Conservation (phyloP, 306 rosid genomes). For the Fagus crenata region DNA sequence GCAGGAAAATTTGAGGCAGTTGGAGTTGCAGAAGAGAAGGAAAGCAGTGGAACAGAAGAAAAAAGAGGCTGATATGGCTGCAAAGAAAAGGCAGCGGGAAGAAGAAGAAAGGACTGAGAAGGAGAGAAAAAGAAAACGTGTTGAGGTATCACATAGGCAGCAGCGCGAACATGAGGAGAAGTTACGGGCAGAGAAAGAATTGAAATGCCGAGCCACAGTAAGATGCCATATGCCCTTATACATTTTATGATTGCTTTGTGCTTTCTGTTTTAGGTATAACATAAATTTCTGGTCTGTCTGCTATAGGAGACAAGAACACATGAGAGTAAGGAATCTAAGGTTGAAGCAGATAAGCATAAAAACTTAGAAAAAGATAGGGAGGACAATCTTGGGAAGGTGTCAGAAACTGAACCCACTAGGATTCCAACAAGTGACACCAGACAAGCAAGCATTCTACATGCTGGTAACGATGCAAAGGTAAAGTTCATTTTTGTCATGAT, state of each 20-base stretch:
- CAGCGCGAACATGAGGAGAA: conserved; percentile 57
- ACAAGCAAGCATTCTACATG: conserved; percentile 34
- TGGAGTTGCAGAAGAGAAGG: conserved; percentile 67
- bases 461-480: conserved; percentile 50
- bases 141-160: conserved; percentile 61
- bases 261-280: conserved; percentile 18
- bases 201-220: conserved; percentile 49
- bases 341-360: conserved; percentile 34
- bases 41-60: conserved; percentile 77
- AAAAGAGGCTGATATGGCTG: conserved; percentile 65
- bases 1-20: conserved; percentile 57
- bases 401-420: conserved; percentile 36
- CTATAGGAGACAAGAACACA: conserved; percentile 54
- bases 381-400: conserved; percentile 26
- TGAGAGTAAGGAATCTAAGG: conserved; percentile 42
- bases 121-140: conserved; percentile 70
- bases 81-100: conserved; percentile 86
- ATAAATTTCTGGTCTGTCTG: conserved; percentile 33
- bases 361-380: conserved; percentile 36
- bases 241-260: conserved; percentile 14
- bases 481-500: conserved; percentile 15
- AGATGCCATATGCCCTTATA: conserved; percentile 20
- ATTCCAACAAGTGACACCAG: conserved; percentile 33
- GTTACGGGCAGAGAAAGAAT: conserved; percentile 48
- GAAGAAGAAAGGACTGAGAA: conserved; percentile 74